Conservation (phyloP, 164 flowering plant genomes). For the Nelumbo lutea region DNA sequence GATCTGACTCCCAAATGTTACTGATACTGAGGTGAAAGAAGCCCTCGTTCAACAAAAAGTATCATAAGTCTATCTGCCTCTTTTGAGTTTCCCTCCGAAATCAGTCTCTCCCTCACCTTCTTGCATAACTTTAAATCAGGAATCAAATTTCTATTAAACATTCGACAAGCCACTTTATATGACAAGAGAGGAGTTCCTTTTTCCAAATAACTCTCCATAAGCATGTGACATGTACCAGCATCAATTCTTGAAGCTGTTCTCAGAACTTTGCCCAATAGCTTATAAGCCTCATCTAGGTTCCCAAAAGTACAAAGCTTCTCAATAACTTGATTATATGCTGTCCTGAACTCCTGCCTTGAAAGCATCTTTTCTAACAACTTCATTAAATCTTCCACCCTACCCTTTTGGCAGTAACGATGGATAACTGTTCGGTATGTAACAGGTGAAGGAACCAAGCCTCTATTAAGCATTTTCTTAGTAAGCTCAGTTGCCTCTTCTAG, state of each 20-base stretch:
- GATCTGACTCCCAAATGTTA: slow-evolving; percentile 2
- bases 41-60: slow-evolving; percentile 74
- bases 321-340: slow-evolving; percentile 75
- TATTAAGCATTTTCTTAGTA: slow-evolving; percentile 55
- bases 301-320: slow-evolving; percentile 83
- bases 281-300: slow-evolving; percentile 65
- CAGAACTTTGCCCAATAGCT: slow-evolving; percentile 60
- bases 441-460: slow-evolving; percentile 71
- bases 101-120: slow-evolving; percentile 53
- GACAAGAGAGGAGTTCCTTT: slow-evolving; percentile 52
- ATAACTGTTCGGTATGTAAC: slow-evolving; percentile 76
- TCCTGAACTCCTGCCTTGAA: slow-evolving; percentile 37
- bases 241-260: slow-evolving; percentile 64
- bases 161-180: slow-evolving; percentile 75
- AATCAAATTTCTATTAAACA: slow-evolving; percentile 75
- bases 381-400: slow-evolving; percentile 63
- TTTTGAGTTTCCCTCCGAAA: slow-evolving; percentile 39
- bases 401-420: slow-evolving; percentile 60
- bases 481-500: slow-evolving; percentile 73
- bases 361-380: slow-evolving; percentile 72
- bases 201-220: slow-evolving; percentile 60
- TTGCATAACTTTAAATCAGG: slow-evolving; percentile 77
- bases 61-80: slow-evolving; percentile 79
- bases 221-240: slow-evolving; percentile 65
- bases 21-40: slow-evolving; percentile 25